A percentile compares a stretch with the other conserved stretches of the same genome.
phyloP scores from a whole-genome alignment of 805 yeast genomes.

The Suhomyces prunicola region DNA sequence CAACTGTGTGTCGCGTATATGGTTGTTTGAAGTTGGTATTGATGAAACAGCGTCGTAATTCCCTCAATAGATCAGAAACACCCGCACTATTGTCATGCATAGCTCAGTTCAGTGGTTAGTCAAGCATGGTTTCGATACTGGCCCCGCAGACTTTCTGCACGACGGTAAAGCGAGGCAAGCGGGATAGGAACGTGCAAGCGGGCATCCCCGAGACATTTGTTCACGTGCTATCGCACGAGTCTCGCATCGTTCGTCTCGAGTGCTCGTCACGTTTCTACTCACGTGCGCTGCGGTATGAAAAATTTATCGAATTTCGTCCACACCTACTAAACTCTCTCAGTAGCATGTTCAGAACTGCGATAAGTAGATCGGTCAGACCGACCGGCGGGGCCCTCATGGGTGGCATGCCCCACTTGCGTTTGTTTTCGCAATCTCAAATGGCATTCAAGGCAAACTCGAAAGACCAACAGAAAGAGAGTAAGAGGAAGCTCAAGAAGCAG shows the following conservation, averaged over 20 bases:
- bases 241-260: too few species aligned
- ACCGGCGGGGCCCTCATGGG: neutral
- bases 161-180: neutral
- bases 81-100: neutral
- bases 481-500: slow-evolving; percentile 20
- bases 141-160: neutral
- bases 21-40: neutral
- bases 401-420: slow-evolving; percentile 2
- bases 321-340: neutral
- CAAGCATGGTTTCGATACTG: neutral
- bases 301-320: neutral
- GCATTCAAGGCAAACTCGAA: slow-evolving; percentile 6
- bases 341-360: slow-evolving; percentile 1
- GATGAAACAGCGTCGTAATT: neutral
- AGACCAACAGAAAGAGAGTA: slow-evolving; percentile 17
- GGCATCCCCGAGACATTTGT: neutral
- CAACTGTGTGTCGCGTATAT: neutral
- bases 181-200: too few species aligned
- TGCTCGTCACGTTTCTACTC: neutral
- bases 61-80: neutral
- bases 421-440: slow-evolving; percentile 7
- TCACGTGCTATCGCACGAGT: too few species aligned
- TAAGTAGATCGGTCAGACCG: neutral
- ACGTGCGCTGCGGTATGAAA: slow-evolving; percentile 1
- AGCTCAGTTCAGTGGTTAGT: neutral